Evolutionary conservation across 257 asterid genomes (phyloP).

Genomic region (Jasminum sambac): DNA sequence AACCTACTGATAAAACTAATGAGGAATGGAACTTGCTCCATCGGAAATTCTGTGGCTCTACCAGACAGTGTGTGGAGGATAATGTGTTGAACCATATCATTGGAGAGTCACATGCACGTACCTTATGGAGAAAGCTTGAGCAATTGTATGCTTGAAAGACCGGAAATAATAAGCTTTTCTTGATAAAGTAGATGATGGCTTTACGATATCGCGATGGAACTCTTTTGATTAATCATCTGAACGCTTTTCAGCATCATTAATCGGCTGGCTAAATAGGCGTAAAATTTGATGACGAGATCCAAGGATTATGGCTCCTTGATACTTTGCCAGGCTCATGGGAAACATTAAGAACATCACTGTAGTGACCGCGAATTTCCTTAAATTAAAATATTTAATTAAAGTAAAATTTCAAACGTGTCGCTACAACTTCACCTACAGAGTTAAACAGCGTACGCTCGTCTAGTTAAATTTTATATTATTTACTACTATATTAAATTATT

Average conservation of each 20-base stretch:
- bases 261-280: constrained; percentile 1
- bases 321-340: constrained; percentile 14
- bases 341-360: not conserved
- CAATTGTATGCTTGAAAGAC: no score
- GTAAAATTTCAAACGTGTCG: no score
- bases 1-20: no score
- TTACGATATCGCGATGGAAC: constrained; percentile 14
- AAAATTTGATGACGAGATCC: no score
- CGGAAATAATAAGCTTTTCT: no score
- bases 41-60: not conserved
- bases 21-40: not conserved
- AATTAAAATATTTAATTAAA: no score
- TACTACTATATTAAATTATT: no score
- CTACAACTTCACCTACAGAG: no score
- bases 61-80: not conserved
- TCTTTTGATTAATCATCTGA: constrained; percentile 22
- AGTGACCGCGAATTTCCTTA: no score
- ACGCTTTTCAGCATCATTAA: constrained; percentile 8
- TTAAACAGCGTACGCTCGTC: no score
- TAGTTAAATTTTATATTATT: no score
- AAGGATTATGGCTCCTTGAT: constrained; percentile 23
- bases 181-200: no score
- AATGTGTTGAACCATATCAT: constrained; percentile 15
- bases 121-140: constrained; percentile 6
- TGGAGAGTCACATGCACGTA: constrained; percentile 5